Evolutionary conservation across 2,329 filamentous ascomycete species (phyloP), one percentile per base, ranked within the genome.

Genomic region (Colletotrichum magnum): DNA sequence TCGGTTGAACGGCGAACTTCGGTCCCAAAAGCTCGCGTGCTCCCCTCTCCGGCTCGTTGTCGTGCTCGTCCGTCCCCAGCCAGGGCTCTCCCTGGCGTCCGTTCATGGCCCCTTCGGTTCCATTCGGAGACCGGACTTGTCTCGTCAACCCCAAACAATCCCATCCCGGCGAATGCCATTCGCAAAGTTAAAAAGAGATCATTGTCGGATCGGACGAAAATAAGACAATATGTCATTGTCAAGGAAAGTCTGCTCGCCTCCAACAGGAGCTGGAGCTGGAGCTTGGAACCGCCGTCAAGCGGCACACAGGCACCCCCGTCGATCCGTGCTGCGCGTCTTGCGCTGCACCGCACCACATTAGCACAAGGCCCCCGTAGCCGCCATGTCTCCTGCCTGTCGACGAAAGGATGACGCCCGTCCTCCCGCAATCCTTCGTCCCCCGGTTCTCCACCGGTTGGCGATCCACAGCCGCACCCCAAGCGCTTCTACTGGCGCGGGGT

Each of bases 101-200:
- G 10, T n/a, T 47, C 48, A 32, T 9, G 18, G 16, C 4, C 41
- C 21, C 51, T 43, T 69, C 66, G 61, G 54, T 21, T 61, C 28
- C 32, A 7, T 54, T 59, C 50, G 66, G 61, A 13, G 48, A 50
- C 32, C 61, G 61, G 61, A 60, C 26, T 59, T 66, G 50, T 47
- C 54, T 68, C 54, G 66, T 51, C 61, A 66, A 65, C 48, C 26
- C 24, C 28, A 59, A 63, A 51, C 50, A 51, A 50, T 56, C 6
- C 54, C 56, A 43, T 60, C 50, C 50, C 43, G 26, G 66, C n/a
- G 15, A 32, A 65, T 36, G 61, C 41, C 16, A 60, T 56, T 50
- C 43, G 43, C 6, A 69, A 51, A 45, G 21, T 36, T 9, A 69
- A 56, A 69, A 56, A 36, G 15, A 68, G 32, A 16, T 24, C 47